These are phyloP conservation scores for Yamadazyma diospyri DNA, from an alignment of 1,139 yeast species.

Conservation along the genomic window DNA sequence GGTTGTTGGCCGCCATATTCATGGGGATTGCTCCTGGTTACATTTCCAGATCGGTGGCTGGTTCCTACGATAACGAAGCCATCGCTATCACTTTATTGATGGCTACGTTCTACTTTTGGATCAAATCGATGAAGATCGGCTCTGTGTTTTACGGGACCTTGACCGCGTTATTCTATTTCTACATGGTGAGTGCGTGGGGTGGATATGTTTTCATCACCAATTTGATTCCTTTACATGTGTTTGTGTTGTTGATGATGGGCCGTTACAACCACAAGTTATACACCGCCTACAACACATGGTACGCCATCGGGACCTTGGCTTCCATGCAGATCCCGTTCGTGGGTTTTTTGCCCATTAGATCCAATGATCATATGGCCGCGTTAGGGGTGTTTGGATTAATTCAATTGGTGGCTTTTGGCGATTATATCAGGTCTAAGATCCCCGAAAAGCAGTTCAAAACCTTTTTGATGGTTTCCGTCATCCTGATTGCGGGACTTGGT, in stretches of 20 bases:
- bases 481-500: constrained; percentile 57
- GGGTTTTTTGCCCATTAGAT: constrained; percentile 93
- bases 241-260: constrained; percentile 90
- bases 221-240: constrained; percentile 93
- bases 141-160: constrained; percentile 80
- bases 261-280: constrained; percentile 81
- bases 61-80: constrained; percentile 98
- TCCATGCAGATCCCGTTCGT: constrained; percentile 99
- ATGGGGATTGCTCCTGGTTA: constrained; percentile 99
- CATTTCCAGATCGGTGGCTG: constrained; percentile 97
- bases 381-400: constrained; percentile 94
- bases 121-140: constrained; percentile 87
- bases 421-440: constrained; percentile 71
- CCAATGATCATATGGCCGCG: constrained; percentile 98
- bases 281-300: constrained; percentile 95
- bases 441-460: constrained; percentile 73
- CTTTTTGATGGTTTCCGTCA: constrained; percentile 61
- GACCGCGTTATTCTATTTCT: constrained; percentile 87
- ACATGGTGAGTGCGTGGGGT: constrained; percentile 99
- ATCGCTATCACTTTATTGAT: constrained; percentile 93
- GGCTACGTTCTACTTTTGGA: constrained; percentile 96
- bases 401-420: constrained; percentile 86
- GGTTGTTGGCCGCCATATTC: constrained; percentile 86
- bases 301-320: constrained; percentile 90
- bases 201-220: constrained; percentile 98